Base-by-base conservation (phyloP, 768 basidiomycete genomes). In the Crassisporium funariophilum region DNA sequence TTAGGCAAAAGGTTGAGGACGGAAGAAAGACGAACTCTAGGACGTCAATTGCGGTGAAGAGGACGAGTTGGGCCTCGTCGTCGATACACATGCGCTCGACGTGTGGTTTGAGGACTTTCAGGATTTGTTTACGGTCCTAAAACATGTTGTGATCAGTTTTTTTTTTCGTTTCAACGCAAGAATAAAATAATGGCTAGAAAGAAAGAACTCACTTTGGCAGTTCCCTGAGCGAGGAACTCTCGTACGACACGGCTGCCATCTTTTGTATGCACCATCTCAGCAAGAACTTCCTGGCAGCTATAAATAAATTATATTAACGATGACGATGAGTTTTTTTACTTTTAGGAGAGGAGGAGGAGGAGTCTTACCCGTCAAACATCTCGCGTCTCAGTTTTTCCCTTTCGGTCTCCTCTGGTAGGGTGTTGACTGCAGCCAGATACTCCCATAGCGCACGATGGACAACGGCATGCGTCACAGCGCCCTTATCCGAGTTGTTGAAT, bases 201-300 rank as follows among this genome's bases (percentile, higher is more conserved):
- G 7, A 19, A 41, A 16, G 0, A 31, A 56, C 62, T 15, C 44
- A 85, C 88, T 72, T 97, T 98, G 4, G 94, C 91, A 10, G 78
- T 81, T 4, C 91, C 91, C 35, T 78, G 76, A 0, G 86, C 90
- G 27, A 95, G 75, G 63, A 97, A 89, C 52, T 93, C 86, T 34
- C 94, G 82, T 3, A 89, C 92, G 20, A 80, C 84, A 16, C 89
- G 82, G 48, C 91, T 90, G 15, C 94, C 94, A 56, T 95, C 90
- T 60, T 83, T 91, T 12, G 94, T 98, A 59, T 98, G 94, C 0
- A 94, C 91, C 78, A 95, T 89, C 61, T 97, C 94, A 0, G 93
- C 86, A 5, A 95, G 72, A 15, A 86, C 77, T 33, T 95, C 93
- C 52, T 91, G 84, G 56, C 88, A 89, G 41, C 89, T 91, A 51